A percentile compares a stretch with the other conserved stretches of the same genome.
Conservation (phyloP, 1,284 basidiomycete genomes). For the Thecaphora thlaspeos region DNA sequence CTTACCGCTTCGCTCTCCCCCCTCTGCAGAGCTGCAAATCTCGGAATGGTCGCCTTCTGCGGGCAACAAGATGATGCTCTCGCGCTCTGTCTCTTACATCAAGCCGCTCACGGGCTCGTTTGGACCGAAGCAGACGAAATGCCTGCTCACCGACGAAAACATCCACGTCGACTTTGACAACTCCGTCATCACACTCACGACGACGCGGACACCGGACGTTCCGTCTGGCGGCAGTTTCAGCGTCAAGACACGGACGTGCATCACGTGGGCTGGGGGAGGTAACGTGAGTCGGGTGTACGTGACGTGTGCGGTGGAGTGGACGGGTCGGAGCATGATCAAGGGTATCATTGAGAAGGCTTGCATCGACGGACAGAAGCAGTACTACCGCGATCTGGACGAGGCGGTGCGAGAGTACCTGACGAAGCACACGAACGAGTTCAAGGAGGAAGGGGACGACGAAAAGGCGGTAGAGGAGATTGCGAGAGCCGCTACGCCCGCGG, state of each 20-base stretch:
- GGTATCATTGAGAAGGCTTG: slow-evolving; percentile 89
- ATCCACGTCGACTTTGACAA: slow-evolving; percentile 80
- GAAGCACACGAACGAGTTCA: slow-evolving; percentile 82
- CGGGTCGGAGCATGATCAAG: slow-evolving; percentile 91
- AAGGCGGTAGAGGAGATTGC: slow-evolving; percentile 50
- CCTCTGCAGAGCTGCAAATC: slow-evolving; percentile 38
- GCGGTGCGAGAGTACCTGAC: slow-evolving; percentile 77
- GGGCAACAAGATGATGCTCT: slow-evolving; percentile 69
- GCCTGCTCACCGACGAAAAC: slow-evolving; percentile 83
- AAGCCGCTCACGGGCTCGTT: slow-evolving; percentile 85
- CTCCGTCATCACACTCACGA: slow-evolving; percentile 79
- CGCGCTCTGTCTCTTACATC: slow-evolving; percentile 89
- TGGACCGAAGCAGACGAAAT: slow-evolving; percentile 92
- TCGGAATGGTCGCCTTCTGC: slow-evolving; percentile 58
- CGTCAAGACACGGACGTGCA: slow-evolving; percentile 89
- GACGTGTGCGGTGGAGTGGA: slow-evolving; percentile 92
- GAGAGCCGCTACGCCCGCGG: slow-evolving; percentile 28
- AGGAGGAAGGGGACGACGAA: slow-evolving; percentile 72
- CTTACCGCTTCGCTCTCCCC: neutral
- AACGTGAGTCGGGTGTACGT: slow-evolving; percentile 77
- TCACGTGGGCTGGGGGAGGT: slow-evolving; percentile 80
- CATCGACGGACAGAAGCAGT: slow-evolving; percentile 90
- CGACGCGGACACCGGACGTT: slow-evolving; percentile 89
- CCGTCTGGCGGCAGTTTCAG: slow-evolving; percentile 87
- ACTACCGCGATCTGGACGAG: slow-evolving; percentile 79